Evolutionary conservation across 805 yeast species (phyloP).

Genomic region (Kodamaea sagamina): DNA sequence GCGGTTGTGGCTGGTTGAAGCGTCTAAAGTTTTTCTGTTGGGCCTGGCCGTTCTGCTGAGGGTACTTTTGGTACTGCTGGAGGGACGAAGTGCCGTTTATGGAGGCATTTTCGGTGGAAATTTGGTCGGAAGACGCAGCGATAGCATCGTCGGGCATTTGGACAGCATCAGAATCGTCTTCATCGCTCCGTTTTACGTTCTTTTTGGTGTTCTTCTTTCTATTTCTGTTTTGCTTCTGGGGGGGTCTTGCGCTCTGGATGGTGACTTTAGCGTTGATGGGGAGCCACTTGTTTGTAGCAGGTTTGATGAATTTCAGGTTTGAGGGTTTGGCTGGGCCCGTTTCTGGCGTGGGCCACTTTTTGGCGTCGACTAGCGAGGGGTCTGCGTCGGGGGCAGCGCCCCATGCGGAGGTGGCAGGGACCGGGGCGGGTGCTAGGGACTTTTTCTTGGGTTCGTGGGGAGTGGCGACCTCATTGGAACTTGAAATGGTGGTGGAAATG

Average conservation of each 20-base stretch:
- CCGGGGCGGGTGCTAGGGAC: constrained; percentile 47
- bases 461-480: constrained; percentile 12
- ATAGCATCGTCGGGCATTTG: neutral
- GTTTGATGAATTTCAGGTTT: constrained; percentile 41
- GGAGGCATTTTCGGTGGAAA: neutral
- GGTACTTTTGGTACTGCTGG: constrained; percentile 13
- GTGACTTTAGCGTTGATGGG: constrained; percentile 46
- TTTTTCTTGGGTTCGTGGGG: constrained; percentile 27
- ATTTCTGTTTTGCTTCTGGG: constrained; percentile 24
- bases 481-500: constrained; percentile 10
- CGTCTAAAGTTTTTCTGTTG: constrained; percentile 32
- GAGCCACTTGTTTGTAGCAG: constrained; percentile 46
- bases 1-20: constrained; percentile 23
- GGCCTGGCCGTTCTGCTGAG: constrained; percentile 10
- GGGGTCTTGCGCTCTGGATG: constrained; percentile 38
- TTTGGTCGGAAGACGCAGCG: constrained; percentile 8
- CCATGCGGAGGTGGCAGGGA: constrained; percentile 47
- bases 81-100: neutral
- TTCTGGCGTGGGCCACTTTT: constrained; percentile 48
- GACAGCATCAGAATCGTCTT: constrained; percentile 12
- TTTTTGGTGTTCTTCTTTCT: constrained; percentile 27
- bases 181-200: constrained; percentile 12
- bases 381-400: constrained; percentile 27
- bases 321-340: constrained; percentile 20
- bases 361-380: constrained; percentile 36